Conservation (phyloP, 2,329 filamentous ascomycete genomes). For the Trichoderma sp. region DNA sequence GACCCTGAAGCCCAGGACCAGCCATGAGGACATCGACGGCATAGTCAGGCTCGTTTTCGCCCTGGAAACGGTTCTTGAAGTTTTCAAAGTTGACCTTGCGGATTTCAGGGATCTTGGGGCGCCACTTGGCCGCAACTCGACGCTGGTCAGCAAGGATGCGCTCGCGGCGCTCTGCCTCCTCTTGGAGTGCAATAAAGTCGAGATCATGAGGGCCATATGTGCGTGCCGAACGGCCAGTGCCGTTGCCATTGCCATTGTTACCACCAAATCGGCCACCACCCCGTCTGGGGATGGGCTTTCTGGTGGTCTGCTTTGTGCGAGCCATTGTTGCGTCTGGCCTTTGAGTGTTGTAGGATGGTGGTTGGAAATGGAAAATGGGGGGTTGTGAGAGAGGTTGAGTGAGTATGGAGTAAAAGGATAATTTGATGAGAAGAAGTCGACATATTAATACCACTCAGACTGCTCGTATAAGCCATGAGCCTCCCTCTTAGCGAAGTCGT, state of each 20-base stretch:
- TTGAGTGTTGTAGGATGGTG: neutral
- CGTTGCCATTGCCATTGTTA: neutral
- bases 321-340: conserved; percentile 9
- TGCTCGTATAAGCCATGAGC: neutral
- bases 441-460: conserved; percentile 2
- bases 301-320: conserved; percentile 19
- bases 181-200: conserved; percentile 36
- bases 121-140: conserved; percentile 43
- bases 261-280: conserved; percentile 2
- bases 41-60: conserved; percentile 40
- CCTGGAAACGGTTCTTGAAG: conserved; percentile 47
- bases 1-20: conserved; percentile 38
- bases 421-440: neutral
- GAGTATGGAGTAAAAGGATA: neutral
- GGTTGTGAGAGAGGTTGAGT: neutral
- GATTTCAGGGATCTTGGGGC: conserved; percentile 44
- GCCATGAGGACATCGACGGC: conserved; percentile 45
- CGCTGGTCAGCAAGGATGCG: conserved; percentile 40
- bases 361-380: neutral
- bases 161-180: conserved; percentile 42
- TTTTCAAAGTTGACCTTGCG: conserved; percentile 46
- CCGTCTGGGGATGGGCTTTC: neutral
- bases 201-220: conserved; percentile 35
- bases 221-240: conserved; percentile 21
- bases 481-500: neutral